Evolutionary conservation across 129 eudicot species (phyloP), one percentile per base, ranked within the genome.

Genomic region (Escallonia rubra): DNA sequence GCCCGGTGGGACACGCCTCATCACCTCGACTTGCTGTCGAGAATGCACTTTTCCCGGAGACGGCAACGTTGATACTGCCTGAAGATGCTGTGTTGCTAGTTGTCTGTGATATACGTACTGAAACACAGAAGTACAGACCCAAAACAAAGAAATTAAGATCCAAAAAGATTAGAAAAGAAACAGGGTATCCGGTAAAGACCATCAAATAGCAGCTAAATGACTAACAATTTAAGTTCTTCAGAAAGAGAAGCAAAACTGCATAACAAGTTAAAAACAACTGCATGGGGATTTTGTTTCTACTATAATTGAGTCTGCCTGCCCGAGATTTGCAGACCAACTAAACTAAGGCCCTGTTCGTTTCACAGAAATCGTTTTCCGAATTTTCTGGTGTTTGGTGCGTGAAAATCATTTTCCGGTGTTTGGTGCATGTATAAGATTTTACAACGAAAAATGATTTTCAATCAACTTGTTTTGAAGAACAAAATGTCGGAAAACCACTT

Each of bases 41-140:
- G 71, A 80, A 87, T 57, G 46, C 77, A 75, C 97, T 87, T 73
- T 78, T 83, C 48, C 94, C 75, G 1, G 94, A 89, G 64, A 71
- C 65, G 43, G 67, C 34, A 23, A 23, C 67, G 52, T 59, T 77
- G 62, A 78, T 78, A 63, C 89, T 78, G 43, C 78, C 78, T 42
- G 88, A 74, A 54, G 77, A 67, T 67, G 79, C 67, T 41, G 81
- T 72, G 41, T 72, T 72, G 66, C 76, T 72, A 66, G 85, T 76
- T 72, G 85, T 63, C 12, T 70, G 78, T 13, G 95, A 87, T 72
- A 72, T 70, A 8, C 83, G 86, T 74, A 72, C 82, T 69, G 68
- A 56, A 67, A 79, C 70, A 54, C 45, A 76, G 8, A 61, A 67
- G 53, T 39, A 12, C 39, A 54, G 41, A 8, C 59, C 11, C 57